These are phyloP conservation scores for Chaetomium fimeti DNA, from an alignment of 495 filamentous ascomycete genomes.

Conservation along the genomic window DNA sequence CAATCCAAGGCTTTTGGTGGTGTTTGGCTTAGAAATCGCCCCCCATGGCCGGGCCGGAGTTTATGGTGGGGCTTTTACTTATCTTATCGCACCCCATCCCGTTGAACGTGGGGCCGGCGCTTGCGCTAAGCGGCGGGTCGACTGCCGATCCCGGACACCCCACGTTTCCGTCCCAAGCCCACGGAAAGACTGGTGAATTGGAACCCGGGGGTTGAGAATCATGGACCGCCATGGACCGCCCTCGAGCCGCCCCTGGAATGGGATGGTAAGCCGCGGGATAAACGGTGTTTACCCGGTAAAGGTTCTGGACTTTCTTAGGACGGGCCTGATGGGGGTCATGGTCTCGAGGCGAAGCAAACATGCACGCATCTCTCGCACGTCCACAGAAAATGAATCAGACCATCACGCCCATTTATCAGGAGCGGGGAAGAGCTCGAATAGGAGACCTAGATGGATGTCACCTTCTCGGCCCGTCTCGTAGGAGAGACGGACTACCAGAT, in stretches of 20 bases:
- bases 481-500: too few relatives aligned
- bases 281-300: neutral
- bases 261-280: neutral
- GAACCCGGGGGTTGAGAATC: neutral
- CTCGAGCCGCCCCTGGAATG: too few relatives aligned
- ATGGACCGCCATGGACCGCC: neutral
- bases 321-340: too few relatives aligned
- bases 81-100: constrained; percentile 23
- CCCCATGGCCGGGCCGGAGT: neutral
- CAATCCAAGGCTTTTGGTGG: neutral
- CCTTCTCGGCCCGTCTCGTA: too few relatives aligned
- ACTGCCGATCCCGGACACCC: constrained; percentile 21
- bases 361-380: too few relatives aligned
- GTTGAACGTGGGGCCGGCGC: neutral
- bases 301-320: neutral
- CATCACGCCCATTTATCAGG: too few relatives aligned
- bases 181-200: neutral
- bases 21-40: constrained; percentile 33
- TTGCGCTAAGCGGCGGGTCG: neutral
- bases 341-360: too few relatives aligned
- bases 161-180: constrained; percentile 10
- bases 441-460: too few relatives aligned
- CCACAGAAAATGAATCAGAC: too few relatives aligned
- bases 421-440: too few relatives aligned
- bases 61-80: constrained; percentile 15